phyloP scores from a whole-genome alignment of 2,329 filamentous ascomycete genomes.

The Chalaropsis ovoidea region DNA sequence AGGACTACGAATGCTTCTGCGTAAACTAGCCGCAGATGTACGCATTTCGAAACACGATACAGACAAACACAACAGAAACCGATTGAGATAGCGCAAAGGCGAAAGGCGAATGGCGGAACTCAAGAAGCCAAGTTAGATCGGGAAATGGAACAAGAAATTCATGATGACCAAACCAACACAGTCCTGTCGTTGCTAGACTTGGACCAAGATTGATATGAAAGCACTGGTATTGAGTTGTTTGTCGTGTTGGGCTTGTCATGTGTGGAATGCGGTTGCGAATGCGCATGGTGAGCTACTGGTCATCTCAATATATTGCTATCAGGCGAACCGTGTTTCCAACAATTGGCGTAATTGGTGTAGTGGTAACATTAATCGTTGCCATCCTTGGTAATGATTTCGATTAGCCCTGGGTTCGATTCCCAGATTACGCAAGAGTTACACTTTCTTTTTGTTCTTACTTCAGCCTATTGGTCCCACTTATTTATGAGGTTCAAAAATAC shows the following conservation, averaged over 20 bases:
- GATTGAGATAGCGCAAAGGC: neutral
- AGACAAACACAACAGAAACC: conserved; percentile 16
- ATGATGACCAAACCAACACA: neutral
- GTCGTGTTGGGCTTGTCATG: too few relatives aligned
- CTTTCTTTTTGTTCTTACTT: neutral
- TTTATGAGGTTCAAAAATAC: neutral
- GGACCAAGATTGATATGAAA: neutral
- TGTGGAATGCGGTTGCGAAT: neutral
- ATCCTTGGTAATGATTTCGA: conserved; percentile 13
- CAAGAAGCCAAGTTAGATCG: neutral
- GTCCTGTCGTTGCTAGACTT: neutral
- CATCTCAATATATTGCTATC: neutral
- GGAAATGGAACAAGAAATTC: neutral
- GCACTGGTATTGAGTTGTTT: too few relatives aligned
- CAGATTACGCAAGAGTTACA: neutral
- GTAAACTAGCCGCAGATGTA: conserved; percentile 7
- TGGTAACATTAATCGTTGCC: conserved; percentile 17
- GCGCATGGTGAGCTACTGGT: too few relatives aligned
- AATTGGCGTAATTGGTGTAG: conserved; percentile 10
- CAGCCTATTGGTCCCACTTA: neutral
- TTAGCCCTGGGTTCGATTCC: conserved; percentile 16
- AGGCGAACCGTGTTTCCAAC: neutral
- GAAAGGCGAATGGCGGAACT: neutral
- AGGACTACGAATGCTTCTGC: conserved; percentile 24
- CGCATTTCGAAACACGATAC: neutral